A percentile compares a stretch with the other conserved stretches of the same genome.
Conservation (phyloP, 2,329 filamentous ascomycete species). For the Fusarium setosum region DNA sequence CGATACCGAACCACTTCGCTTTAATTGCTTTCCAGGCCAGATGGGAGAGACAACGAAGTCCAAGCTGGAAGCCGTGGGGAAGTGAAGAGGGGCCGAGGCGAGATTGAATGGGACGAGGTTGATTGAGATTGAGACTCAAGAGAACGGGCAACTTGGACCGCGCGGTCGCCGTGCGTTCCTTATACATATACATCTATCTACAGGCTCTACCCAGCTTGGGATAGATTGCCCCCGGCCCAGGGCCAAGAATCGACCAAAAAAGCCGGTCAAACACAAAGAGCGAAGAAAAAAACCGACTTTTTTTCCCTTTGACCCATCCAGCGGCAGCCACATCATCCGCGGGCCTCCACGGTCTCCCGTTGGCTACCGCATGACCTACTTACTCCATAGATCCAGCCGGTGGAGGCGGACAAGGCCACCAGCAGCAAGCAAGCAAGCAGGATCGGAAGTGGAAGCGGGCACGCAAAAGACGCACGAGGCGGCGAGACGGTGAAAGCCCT, state of each 20-base stretch:
- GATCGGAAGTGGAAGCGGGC: slow-evolving; percentile 7
- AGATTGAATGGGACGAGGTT: slow-evolving; percentile 12
- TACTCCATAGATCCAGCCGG: slow-evolving; percentile 14
- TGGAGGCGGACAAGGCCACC: slow-evolving; percentile 14
- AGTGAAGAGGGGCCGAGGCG: slow-evolving; percentile 3
- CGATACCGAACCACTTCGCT: neutral
- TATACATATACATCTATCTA: slow-evolving; percentile 32
- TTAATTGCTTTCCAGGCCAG: slow-evolving; percentile 13
- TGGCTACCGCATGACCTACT: slow-evolving; percentile 35
- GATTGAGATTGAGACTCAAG: slow-evolving; percentile 15
- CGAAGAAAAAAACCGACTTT: slow-evolving; percentile 31
- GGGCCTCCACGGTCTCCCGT: slow-evolving; percentile 28
- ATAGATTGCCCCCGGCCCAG: neutral
- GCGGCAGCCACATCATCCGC: slow-evolving; percentile 44
- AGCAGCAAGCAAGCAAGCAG: too few species aligned
- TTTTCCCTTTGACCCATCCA: slow-evolving; percentile 39
- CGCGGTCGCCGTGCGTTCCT: slow-evolving; percentile 27
- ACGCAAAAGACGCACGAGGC: slow-evolving; percentile 24
- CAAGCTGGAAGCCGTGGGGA: neutral
- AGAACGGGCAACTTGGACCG: slow-evolving; percentile 11
- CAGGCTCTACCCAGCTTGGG: neutral
- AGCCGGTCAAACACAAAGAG: slow-evolving; percentile 17
- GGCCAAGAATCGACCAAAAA: slow-evolving; percentile 22
- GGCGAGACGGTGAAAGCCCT: slow-evolving; percentile 37
- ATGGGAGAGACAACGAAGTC: slow-evolving; percentile 5